Evolutionary conservation across 257 asterid genomes (phyloP).

Genomic region (Nicotiana otophora): DNA sequence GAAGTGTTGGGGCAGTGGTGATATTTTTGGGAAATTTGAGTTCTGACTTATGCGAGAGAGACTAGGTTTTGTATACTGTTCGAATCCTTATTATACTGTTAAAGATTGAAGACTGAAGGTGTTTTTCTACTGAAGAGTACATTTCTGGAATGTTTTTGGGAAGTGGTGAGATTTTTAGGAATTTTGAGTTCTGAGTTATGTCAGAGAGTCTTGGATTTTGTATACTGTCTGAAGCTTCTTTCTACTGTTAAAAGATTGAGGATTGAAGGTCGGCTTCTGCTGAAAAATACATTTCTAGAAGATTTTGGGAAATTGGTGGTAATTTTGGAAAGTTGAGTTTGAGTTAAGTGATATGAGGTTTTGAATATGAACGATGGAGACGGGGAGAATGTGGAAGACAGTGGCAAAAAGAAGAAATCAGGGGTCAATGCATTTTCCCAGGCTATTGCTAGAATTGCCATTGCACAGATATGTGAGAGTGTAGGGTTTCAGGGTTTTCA

Average conservation of each 20-base stretch:
- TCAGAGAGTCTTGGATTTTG: too few relatives aligned
- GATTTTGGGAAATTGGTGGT: too few relatives aligned
- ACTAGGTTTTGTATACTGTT: too few relatives aligned
- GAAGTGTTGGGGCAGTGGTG: not conserved
- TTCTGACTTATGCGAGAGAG: not conserved
- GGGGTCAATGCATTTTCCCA: slow-evolving; percentile 29
- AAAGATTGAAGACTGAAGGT: not conserved
- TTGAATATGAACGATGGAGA: slow-evolving; percentile 78
- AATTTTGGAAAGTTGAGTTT: slow-evolving; percentile 4
- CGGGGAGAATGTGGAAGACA: slow-evolving; percentile 46
- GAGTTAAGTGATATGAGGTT: slow-evolving; percentile 38
- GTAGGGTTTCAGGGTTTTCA: slow-evolving; percentile 79
- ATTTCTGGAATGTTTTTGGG: not conserved
- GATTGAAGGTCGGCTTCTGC: too few relatives aligned
- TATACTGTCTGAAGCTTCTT: too few relatives aligned
- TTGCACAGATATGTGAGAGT: slow-evolving; percentile 43
- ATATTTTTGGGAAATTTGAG: slow-evolving; percentile 15
- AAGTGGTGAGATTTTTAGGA: slow-evolving; percentile 3
- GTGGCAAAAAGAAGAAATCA: slow-evolving; percentile 35
- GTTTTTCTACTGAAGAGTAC: not conserved
- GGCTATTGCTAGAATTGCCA: slow-evolving; percentile 27
- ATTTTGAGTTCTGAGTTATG: not conserved
- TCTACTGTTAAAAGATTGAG: too few relatives aligned
- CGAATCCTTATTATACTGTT: too few relatives aligned
- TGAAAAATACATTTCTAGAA: too few relatives aligned